Base-by-base conservation (phyloP, 495 filamentous ascomycete genomes). In the Tuber magnatum region DNA sequence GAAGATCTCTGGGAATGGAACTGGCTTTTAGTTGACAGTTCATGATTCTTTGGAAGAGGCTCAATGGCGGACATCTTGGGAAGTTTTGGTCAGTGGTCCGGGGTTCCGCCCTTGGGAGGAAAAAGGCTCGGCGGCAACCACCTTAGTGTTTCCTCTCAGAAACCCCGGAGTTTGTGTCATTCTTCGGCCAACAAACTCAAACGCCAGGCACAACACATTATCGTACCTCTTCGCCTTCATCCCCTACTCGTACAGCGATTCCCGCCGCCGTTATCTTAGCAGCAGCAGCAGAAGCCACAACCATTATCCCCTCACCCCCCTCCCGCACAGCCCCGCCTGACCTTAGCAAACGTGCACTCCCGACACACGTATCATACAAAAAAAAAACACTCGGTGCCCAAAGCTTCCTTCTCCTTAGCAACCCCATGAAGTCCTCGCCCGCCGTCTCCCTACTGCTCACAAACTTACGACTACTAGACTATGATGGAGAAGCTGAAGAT, bases 361-460 rank as follows among this genome's bases (percentile, higher is more conserved):
- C 56, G 56, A 65, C 28, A 65, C 14, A 32, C 51, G 12, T 12
- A n/a, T 6, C n/a, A 56, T 3, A 61, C 5, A 51, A 51, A 14
- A 65, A 32, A 65, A 65, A 16, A 32, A 32, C 32, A 35, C 28
- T 5, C 28, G 28, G 28, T 35, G 28, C 18, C 18, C 56, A 61
- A 28, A 61, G n/a, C 51, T 61, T 48, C 71, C n/a, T 71, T 32
- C 40, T 42, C 39, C 35, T 12, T 70, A 41, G 38, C 42, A 51
- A 72, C 32, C 72, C 68, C 65, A 82, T 82, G 81, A 82, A 80
- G 75, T 69, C 81, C 68, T 76, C 81, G 18, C 75, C 75, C 9
- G 69, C 81, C 48, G 81, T 82, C 35, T 79, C 76, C n/a, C 76
- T 83, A 2, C 81, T 83, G 24, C 78, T 83, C 72, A 81, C 81